phyloP scores from a whole-genome alignment of 2,329 filamentous ascomycete species.

The Aspergillus unguis region DNA sequence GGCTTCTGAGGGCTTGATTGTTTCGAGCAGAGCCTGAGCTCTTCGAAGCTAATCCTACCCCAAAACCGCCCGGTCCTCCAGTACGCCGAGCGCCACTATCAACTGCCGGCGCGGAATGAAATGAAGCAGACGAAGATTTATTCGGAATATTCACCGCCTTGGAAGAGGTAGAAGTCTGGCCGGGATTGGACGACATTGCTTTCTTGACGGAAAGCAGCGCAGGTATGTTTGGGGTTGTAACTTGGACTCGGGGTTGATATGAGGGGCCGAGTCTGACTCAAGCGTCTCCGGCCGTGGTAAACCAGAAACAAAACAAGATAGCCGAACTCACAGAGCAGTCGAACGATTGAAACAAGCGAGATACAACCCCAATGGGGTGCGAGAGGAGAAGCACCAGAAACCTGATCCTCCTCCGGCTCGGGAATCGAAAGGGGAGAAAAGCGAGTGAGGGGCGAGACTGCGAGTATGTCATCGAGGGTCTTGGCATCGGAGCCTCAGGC shows the following conservation, averaged over 20 bases:
- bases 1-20: constrained; percentile 70
- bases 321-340: background rate
- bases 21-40: constrained; percentile 55
- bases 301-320: background rate
- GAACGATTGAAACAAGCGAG: too few relatives aligned
- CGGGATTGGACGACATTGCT: constrained; percentile 43
- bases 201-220: constrained; percentile 1
- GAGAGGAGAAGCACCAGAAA: constrained; percentile 19
- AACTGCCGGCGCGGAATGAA: constrained; percentile 29
- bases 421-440: constrained; percentile 11
- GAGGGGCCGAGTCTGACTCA: constrained; percentile 16
- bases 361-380: constrained; percentile 15
- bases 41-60: constrained; percentile 38
- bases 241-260: constrained; percentile 18
- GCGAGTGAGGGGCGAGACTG: constrained; percentile 12
- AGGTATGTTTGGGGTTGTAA: background rate
- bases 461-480: constrained; percentile 22
- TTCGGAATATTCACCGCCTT: constrained; percentile 40
- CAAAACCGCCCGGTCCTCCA: constrained; percentile 42
- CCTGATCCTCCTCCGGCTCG: constrained; percentile 19
- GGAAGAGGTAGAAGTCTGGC: constrained; percentile 34
- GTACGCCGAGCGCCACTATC: constrained; percentile 39
- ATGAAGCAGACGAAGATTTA: constrained; percentile 32
- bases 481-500: constrained; percentile 27
- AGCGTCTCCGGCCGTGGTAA: background rate